Evolutionary conservation across 139 green algal genomes (phyloP).

Genomic region (Chlorella ohadii): DNA sequence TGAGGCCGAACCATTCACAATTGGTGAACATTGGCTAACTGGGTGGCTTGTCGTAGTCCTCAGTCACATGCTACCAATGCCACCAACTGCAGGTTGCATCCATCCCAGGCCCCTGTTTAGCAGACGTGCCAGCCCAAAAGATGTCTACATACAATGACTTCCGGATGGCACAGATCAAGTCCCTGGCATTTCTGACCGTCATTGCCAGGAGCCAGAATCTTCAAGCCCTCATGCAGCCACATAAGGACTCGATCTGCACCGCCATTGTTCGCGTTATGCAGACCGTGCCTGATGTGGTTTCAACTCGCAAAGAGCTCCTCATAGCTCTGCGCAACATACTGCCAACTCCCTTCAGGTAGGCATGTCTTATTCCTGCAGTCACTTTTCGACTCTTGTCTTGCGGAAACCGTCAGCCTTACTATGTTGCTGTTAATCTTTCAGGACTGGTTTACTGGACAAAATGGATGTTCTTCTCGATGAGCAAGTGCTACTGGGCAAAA

Average conservation of each 20-base stretch:
- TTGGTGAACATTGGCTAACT: too few species aligned
- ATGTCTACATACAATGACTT: slow-evolving; percentile 68
- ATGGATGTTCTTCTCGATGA: slow-evolving; percentile 85
- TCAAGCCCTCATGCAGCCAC: slow-evolving; percentile 22
- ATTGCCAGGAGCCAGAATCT: slow-evolving; percentile 39
- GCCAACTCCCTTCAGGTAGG: slow-evolving; percentile 59
- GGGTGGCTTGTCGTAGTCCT: too few species aligned
- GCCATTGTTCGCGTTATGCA: slow-evolving; percentile 55
- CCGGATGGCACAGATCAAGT: slow-evolving; percentile 71
- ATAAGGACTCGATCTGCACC: slow-evolving; percentile 40
- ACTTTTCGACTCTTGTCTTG: background rate
- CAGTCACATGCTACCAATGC: too few species aligned
- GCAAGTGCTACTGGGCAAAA: slow-evolving; percentile 74
- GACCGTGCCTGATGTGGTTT: slow-evolving; percentile 71
- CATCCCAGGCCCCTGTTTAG: background rate
- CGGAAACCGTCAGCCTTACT: background rate
- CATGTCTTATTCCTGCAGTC: too few species aligned
- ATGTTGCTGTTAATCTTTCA: background rate
- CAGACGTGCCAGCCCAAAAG: slow-evolving; percentile 15
- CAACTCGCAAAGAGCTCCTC: slow-evolving; percentile 87
- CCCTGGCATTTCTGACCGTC: slow-evolving; percentile 64
- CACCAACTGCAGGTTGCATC: background rate
- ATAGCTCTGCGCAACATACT: slow-evolving; percentile 78
- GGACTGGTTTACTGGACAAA: slow-evolving; percentile 19
- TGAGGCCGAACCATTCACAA: too few species aligned